These are phyloP conservation scores for Aspergillus terreus DNA, from an alignment of 2,329 filamentous ascomycete species.

Conservation along the genomic window DNA sequence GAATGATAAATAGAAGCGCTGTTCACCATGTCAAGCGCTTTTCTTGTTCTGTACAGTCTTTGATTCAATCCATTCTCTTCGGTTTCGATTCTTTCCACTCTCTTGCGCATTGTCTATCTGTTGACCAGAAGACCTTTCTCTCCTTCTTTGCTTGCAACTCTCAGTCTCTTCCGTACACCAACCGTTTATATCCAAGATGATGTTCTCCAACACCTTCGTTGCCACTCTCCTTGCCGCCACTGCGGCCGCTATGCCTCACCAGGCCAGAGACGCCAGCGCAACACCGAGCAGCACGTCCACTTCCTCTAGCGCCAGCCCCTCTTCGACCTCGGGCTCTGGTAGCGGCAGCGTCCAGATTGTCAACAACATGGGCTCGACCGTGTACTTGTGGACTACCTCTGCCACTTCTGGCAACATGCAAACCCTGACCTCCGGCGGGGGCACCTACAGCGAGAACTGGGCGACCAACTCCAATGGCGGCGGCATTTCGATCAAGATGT, in stretches of 20 bases:
- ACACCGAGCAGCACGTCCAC: constrained; percentile 2
- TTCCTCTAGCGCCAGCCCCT: constrained; percentile 1
- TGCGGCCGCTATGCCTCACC: constrained; percentile 6
- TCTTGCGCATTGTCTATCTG: not conserved
- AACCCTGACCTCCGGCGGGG: constrained; percentile 14
- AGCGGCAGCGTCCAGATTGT: constrained; percentile 21
- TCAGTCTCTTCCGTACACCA: not conserved
- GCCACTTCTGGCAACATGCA: constrained; percentile 16
- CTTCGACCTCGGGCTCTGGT: constrained; percentile 6
- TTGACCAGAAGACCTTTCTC: not conserved
- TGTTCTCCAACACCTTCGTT: constrained; percentile 11
- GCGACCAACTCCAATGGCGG: constrained; percentile 27
- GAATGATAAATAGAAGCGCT: not conserved
- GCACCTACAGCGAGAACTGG: constrained; percentile 24
- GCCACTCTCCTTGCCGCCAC: constrained; percentile 8
- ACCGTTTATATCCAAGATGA: constrained; percentile 1
- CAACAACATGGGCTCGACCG: constrained; percentile 22
- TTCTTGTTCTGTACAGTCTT: not conserved
- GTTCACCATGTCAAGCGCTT: not conserved
- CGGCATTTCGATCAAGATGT: constrained; percentile 32
- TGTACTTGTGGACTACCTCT: constrained; percentile 28
- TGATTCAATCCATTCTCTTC: not conserved
- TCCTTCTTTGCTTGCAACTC: not conserved
- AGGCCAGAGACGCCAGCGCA: not conserved
- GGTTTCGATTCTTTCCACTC: not conserved